phyloP scores from a whole-genome alignment of 352 stramenopile genomes.

The Phytophthora quininea region DNA sequence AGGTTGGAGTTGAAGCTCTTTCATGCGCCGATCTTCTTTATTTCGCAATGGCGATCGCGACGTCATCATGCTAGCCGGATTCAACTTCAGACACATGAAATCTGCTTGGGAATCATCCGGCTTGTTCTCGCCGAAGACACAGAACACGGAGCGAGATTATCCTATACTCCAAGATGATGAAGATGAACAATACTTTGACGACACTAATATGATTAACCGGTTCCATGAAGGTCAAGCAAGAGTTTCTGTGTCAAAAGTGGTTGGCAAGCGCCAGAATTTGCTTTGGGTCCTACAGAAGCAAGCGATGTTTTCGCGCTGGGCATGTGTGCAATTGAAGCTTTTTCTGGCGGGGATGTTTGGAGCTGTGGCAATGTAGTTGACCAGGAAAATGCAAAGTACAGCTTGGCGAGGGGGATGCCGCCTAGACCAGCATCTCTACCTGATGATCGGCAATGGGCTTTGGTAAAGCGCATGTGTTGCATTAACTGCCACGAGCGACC shows the following conservation, averaged over 20 bases:
- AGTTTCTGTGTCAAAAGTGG: conserved; percentile 7
- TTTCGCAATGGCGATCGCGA: conserved; percentile 27
- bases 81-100: conserved; percentile 32
- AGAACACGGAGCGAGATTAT: conserved; percentile 12
- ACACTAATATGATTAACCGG: conserved; percentile 28
- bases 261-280: conserved; percentile 35
- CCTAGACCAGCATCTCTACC: conserved; percentile 18
- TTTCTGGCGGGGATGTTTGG: conserved; percentile 29
- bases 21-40: conserved; percentile 41
- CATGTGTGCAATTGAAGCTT: conserved; percentile 42
- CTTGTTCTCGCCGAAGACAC: conserved; percentile 6
- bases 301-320: conserved; percentile 36
- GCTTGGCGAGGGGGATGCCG: conserved; percentile 9
- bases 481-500: conserved; percentile 19
- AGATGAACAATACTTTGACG: conserved; percentile 19
- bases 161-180: conserved; percentile 28
- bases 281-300: conserved; percentile 25
- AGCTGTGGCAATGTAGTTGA: background rate
- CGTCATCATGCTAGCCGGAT: conserved; percentile 27
- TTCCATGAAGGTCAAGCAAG: background rate
- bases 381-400: background rate
- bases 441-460: conserved; percentile 29
- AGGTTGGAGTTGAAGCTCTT: conserved; percentile 22
- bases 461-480: conserved; percentile 38
- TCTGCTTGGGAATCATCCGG: conserved; percentile 8